Evolutionary conservation across 2,329 filamentous ascomycete species (phyloP).

Genomic region (Mycosphaerella sp.): DNA sequence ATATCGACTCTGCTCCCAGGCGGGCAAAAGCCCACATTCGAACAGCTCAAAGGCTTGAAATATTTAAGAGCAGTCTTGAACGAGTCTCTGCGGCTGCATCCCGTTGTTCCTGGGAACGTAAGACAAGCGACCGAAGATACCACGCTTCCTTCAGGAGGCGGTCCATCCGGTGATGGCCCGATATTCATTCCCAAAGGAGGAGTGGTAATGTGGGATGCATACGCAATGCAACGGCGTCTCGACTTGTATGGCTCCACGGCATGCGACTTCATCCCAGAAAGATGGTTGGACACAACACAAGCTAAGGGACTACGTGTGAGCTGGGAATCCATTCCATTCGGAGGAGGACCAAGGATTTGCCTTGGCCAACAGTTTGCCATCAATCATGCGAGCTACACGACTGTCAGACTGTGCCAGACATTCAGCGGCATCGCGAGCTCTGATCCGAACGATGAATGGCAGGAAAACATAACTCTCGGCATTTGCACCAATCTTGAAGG

Average conservation of each 20-base stretch:
- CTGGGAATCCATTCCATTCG: conserved; percentile 17
- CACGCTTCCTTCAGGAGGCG: conserved; percentile 41
- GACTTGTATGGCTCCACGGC: conserved; percentile 4
- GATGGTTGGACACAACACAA: conserved; percentile 2
- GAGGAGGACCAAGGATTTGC: conserved; percentile 16
- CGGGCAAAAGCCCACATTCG: conserved; percentile 39
- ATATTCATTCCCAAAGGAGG: conserved; percentile 37
- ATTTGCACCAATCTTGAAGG: conserved; percentile 1
- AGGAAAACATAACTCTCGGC: background rate
- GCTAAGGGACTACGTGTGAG: background rate
- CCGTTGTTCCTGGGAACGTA: conserved; percentile 69
- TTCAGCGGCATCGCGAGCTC: background rate
- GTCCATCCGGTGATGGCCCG: conserved; percentile 37
- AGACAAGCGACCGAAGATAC: conserved; percentile 60
- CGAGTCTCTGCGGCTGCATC: conserved; percentile 62
- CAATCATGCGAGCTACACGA: conserved; percentile 4
- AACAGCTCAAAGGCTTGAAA: conserved; percentile 23
- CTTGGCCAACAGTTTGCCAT: conserved; percentile 9
- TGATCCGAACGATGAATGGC: background rate
- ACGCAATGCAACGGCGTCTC: conserved; percentile 3
- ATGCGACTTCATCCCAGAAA: background rate
- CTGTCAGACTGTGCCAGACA: conserved; percentile 1
- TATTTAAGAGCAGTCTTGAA: conserved; percentile 56
- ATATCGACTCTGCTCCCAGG: conserved; percentile 18
- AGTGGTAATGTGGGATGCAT: conserved; percentile 13